A percentile compares a stretch with the other conserved stretches of the same genome.
These are phyloP conservation scores for Akanthomyces dipterigenus DNA, from an alignment of 2,329 filamentous ascomycete species.

Conservation along the genomic window DNA sequence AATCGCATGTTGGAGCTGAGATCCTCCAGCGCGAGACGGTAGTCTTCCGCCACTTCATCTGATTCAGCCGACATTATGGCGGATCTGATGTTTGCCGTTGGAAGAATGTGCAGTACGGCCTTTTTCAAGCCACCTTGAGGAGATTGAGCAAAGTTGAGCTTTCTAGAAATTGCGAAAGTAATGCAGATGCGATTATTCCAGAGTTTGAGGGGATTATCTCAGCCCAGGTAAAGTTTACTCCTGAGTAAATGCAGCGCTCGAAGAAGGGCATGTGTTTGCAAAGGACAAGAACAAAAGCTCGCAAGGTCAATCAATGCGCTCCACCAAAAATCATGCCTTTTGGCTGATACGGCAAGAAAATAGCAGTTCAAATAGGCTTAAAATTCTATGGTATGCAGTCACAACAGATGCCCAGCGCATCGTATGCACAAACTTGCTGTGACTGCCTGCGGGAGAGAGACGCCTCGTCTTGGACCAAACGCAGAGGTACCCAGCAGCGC, in stretches of 20 bases:
- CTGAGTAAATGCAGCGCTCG: background rate
- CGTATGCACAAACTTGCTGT: background rate
- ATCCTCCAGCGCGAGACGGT: conserved; percentile 87
- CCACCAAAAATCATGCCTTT: conserved; percentile 8
- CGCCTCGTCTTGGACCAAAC: background rate
- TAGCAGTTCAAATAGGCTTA: conserved; percentile 9
- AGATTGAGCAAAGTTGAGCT: background rate
- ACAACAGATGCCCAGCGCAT: background rate
- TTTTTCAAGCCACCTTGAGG: background rate
- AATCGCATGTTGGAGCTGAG: conserved; percentile 84
- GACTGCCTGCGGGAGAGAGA: background rate
- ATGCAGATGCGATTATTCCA: background rate
- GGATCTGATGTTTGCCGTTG: background rate
- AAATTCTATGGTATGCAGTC: conserved; percentile 9
- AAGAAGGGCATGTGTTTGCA: background rate
- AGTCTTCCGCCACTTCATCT: conserved; percentile 91
- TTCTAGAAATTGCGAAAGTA: background rate
- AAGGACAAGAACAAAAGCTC: conserved; percentile 1
- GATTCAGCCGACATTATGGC: conserved; percentile 46
- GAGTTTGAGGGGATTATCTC: background rate
- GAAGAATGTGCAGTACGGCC: background rate
- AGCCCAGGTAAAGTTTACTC: background rate
- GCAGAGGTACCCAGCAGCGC: background rate
- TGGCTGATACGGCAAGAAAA: conserved; percentile 3
- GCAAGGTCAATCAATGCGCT: conserved; percentile 7